Percentiles rank a stretch among this genome's conserved stretches.
phyloP scores from a whole-genome alignment of 2,329 filamentous ascomycete genomes.

The Aspergillus japonicus region DNA sequence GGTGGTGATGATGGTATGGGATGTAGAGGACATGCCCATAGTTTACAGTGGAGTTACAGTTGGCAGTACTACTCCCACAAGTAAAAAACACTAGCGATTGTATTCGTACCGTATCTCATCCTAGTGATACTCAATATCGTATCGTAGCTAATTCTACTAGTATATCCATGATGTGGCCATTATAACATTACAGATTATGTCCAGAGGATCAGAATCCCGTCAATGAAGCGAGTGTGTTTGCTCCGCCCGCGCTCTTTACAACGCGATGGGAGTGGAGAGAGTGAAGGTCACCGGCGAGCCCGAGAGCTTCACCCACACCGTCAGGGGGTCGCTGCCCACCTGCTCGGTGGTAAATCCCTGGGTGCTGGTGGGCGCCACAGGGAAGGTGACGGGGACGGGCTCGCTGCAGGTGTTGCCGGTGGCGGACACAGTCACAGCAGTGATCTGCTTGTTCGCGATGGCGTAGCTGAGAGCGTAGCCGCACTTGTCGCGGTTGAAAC shows the following conservation, averaged over 20 bases:
- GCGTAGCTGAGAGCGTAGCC: constrained; percentile 50
- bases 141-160: background rate
- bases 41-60: no score
- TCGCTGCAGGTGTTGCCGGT: constrained; percentile 52
- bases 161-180: background rate
- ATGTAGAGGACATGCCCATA: background rate
- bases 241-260: constrained; percentile 20
- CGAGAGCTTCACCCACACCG: constrained; percentile 50
- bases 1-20: background rate
- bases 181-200: constrained; percentile 6
- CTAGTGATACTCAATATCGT: background rate
- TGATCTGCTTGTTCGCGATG: constrained; percentile 47
- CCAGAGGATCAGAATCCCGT: background rate
- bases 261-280: constrained; percentile 38
- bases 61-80: no score
- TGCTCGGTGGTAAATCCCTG: constrained; percentile 51
- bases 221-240: background rate
- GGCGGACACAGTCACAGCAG: constrained; percentile 52
- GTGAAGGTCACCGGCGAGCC: constrained; percentile 49
- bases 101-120: background rate
- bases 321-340: constrained; percentile 55
- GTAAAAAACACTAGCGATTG: background rate
- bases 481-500: constrained; percentile 56
- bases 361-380: constrained; percentile 43
- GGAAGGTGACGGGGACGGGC: constrained; percentile 57